phyloP scores from a whole-genome alignment of 495 filamentous ascomycete species.

The Hyaloscypha variabilis region DNA sequence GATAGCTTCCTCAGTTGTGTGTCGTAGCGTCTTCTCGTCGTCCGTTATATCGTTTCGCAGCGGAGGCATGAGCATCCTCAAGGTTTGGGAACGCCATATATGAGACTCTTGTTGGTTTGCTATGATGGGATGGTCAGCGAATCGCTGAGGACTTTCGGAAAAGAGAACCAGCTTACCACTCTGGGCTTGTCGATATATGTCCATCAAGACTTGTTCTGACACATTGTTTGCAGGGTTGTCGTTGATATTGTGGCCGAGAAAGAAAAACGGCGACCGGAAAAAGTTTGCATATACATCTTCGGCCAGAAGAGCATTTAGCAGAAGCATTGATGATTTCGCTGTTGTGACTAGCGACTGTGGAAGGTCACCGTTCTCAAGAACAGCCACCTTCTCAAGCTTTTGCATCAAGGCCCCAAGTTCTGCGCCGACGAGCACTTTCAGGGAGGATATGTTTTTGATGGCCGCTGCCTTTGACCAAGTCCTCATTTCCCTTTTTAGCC shows the following conservation, averaged over 20 bases:
- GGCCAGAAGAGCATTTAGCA: conserved; percentile 23
- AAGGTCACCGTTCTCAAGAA: conserved; percentile 6
- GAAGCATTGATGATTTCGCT: conserved; percentile 10
- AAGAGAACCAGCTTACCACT: conserved; percentile 1
- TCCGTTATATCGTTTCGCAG: neutral
- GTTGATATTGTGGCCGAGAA: neutral
- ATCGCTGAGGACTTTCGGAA: neutral
- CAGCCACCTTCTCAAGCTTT: neutral
- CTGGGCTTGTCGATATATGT: neutral
- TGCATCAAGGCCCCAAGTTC: conserved; percentile 5
- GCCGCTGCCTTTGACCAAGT: conserved; percentile 4
- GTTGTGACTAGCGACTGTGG: neutral
- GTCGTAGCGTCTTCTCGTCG: neutral
- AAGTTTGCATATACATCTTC: conserved; percentile 14
- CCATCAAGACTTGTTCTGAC: neutral
- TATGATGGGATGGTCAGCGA: conserved; percentile 7
- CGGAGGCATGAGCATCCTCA: conserved; percentile 17
- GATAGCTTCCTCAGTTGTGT: neutral
- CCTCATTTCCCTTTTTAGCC: conserved; percentile 21
- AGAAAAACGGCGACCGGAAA: conserved; percentile 17
- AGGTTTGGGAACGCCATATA: conserved; percentile 21
- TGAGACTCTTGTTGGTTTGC: conserved; percentile 18
- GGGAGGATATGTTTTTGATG: neutral
- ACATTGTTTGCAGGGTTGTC: neutral
- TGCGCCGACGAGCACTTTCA: neutral